phyloP scores from a whole-genome alignment of 352 stramenopile species.

The Peronosclerospora sorghi region DNA sequence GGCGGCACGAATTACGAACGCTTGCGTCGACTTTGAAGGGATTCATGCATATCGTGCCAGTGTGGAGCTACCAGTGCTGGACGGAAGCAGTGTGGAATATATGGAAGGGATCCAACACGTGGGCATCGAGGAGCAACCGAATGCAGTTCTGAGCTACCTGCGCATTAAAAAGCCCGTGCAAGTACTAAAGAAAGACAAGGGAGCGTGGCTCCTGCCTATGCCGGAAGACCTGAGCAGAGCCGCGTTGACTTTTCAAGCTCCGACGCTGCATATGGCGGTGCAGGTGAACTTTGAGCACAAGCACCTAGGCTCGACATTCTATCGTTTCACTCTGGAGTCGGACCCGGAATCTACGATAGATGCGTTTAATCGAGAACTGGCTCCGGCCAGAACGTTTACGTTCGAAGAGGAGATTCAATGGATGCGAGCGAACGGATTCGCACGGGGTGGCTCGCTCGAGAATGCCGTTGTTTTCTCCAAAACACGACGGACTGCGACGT shows the following conservation, averaged over 20 bases:
- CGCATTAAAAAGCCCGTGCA: constrained; percentile 41
- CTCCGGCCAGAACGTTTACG: constrained; percentile 53
- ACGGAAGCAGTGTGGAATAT: constrained; percentile 48
- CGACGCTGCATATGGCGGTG: constrained; percentile 40
- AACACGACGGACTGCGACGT: background rate
- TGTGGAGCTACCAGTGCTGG: constrained; percentile 51
- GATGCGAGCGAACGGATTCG: constrained; percentile 43
- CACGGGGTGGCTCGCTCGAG: constrained; percentile 42
- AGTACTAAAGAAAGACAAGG: constrained; percentile 49
- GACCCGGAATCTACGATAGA: constrained; percentile 19
- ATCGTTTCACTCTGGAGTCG: constrained; percentile 26
- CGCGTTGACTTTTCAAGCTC: constrained; percentile 2
- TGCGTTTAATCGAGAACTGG: constrained; percentile 28
- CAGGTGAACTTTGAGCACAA: constrained; percentile 68
- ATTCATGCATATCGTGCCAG: background rate
- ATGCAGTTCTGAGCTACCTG: constrained; percentile 16
- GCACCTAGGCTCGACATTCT: constrained; percentile 30
- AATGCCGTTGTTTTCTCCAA: constrained; percentile 58
- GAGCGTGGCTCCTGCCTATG: constrained; percentile 50
- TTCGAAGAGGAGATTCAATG: constrained; percentile 59
- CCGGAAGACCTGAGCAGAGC: constrained; percentile 12
- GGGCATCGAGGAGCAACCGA: constrained; percentile 22
- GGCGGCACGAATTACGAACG: constrained; percentile 33
- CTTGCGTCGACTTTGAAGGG: constrained; percentile 25
- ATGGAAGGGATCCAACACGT: constrained; percentile 24